Percentiles rank a stretch among this genome's conserved stretches.
phyloP scores from a whole-genome alignment of 768 basidiomycete genomes.

The Tylopilus sp. region DNA sequence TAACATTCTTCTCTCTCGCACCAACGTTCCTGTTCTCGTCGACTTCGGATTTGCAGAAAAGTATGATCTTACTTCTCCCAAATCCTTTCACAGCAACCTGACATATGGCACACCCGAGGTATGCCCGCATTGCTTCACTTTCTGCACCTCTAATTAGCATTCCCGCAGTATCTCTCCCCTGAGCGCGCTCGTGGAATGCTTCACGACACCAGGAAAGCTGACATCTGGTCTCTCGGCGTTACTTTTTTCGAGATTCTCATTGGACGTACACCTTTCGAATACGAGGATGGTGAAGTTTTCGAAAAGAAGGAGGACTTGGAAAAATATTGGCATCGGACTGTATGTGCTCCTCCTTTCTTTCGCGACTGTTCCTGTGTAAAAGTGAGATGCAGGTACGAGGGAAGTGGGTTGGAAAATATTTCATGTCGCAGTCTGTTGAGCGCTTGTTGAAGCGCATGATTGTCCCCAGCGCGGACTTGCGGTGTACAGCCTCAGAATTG shows the following conservation, averaged over 20 bases:
- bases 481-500: slow-evolving; percentile 65
- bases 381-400: slow-evolving; percentile 53
- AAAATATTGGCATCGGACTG: slow-evolving; percentile 83
- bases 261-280: slow-evolving; percentile 90
- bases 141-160: background rate
- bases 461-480: slow-evolving; percentile 74
- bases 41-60: slow-evolving; percentile 97
- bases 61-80: slow-evolving; percentile 60
- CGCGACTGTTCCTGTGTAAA: background rate
- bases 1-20: slow-evolving; percentile 82
- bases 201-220: slow-evolving; percentile 93
- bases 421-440: slow-evolving; percentile 65
- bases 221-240: slow-evolving; percentile 80
- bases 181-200: slow-evolving; percentile 84
- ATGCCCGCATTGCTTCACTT: slow-evolving; percentile 1
- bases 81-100: slow-evolving; percentile 78
- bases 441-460: slow-evolving; percentile 74
- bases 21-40: slow-evolving; percentile 82
- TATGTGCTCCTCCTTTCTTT: slow-evolving; percentile 29
- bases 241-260: slow-evolving; percentile 94
- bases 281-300: slow-evolving; percentile 76
- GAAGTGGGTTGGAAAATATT: slow-evolving; percentile 72
- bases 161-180: slow-evolving; percentile 78
- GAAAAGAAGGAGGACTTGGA: slow-evolving; percentile 76
- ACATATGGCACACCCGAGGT: slow-evolving; percentile 93